Evolutionary conservation across 108 stramenopile genomes (phyloP).

Genomic region (Schizochytrium sp.): DNA sequence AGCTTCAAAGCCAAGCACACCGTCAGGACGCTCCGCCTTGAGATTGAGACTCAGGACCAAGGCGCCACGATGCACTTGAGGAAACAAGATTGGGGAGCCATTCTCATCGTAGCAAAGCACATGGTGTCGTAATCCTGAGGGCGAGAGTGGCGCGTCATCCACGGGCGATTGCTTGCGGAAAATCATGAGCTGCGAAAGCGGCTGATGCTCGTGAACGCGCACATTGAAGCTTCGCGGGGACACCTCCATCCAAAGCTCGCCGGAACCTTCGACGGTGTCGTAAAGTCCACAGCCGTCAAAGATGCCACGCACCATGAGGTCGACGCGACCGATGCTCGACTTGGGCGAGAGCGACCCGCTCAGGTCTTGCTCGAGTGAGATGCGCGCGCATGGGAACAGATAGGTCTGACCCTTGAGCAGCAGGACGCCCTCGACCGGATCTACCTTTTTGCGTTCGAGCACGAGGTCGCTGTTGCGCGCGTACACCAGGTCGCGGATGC

Average conservation of each 20-base stretch:
- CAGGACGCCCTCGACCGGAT: neutral
- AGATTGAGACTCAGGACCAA: neutral
- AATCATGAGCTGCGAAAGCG: constrained; percentile 9
- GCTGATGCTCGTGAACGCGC: neutral
- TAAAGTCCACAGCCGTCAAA: neutral
- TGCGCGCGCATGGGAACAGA: neutral
- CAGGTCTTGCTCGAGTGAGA: neutral
- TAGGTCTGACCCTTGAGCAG: constrained; percentile 1
- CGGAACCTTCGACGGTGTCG: neutral
- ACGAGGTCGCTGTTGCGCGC: neutral
- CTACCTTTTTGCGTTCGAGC: neutral
- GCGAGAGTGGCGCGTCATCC: neutral
- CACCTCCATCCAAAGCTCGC: constrained; percentile 13
- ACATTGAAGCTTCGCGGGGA: neutral
- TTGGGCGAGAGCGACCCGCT: neutral
- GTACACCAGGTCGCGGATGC: neutral
- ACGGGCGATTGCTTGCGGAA: neutral
- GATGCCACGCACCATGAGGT: constrained; percentile 6
- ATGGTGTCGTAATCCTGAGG: neutral
- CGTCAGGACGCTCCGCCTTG: neutral
- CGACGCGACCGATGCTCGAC: constrained; percentile 6
- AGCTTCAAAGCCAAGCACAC: neutral
- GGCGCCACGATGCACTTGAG: constrained; percentile 1
- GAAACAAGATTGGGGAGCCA: neutral
- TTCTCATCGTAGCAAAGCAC: neutral